Base-by-base conservation (phyloP, 192 early-diverging fungal genomes). In the Paraglomus brasilianum region DNA sequence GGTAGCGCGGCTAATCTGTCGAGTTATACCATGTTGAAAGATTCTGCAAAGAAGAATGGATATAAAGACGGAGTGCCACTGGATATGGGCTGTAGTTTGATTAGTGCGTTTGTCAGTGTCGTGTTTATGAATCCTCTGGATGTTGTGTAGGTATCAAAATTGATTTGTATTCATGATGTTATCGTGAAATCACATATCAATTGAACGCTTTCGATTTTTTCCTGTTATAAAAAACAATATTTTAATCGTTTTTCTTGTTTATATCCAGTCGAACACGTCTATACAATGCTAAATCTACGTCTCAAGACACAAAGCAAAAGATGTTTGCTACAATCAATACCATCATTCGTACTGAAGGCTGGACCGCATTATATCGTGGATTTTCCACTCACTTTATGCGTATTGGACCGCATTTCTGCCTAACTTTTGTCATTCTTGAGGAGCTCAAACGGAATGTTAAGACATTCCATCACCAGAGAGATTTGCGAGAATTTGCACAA, bases 401-500 rank as follows among this genome's bases (percentile, higher is more conserved):
- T 30, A 91, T 91, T 68, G 89, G 89, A 14, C 89, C 89, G 44
- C 89, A 91, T 69, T 91, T 91, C 55, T 89, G 87, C 45, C 73
- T 90, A 40, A 90, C 88, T 4, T 90, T 90, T 72, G 87, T 90
- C 15, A 89, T 91, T 69, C 56, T 91, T 52, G 89, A 87, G 51
- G 82, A 87, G 68, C 60, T 80, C 22, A 77, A 80, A 43, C 71
- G 80, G 49, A 46, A 46, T 24, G 62, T 64, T n/a, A 64, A 47
- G 38, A 22, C 45, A 47, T 6, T 64, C 49, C 44, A 47, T 6
- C 43, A n/a, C n/a, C n/a, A n/a, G n/a, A n/a, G n/a, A n/a, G n/a
- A n/a, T n/a, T n/a, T n/a, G n/a, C n/a, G n/a, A n/a, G n/a, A n/a
- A n/a, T n/a, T n/a, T n/a, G n/a, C n/a, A n/a, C n/a, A n/a, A n/a